Conservation (phyloP, 352 stramenopile species). For the Blastocystis sp. region DNA sequence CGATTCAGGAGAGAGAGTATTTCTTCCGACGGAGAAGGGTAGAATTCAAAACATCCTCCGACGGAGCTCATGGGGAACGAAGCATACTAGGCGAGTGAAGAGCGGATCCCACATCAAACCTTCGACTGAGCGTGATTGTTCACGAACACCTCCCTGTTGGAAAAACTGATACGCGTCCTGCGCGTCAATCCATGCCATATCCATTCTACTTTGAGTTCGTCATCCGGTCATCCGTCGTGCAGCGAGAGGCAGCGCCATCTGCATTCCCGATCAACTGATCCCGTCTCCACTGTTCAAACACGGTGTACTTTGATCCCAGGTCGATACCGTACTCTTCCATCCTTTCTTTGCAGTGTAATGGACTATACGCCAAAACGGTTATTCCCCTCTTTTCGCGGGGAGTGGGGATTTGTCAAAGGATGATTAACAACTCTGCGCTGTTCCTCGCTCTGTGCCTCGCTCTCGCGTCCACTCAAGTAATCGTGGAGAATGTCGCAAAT, state of each 20-base stretch:
- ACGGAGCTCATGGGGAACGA: not conserved
- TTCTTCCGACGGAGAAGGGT: not conserved
- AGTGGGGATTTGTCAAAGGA: no score
- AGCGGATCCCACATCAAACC: not conserved
- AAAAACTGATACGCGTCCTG: not conserved
- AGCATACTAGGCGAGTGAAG: not conserved
- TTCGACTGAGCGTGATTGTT: not conserved
- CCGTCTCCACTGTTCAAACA: not conserved
- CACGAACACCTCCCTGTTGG: not conserved
- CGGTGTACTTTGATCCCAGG: not conserved
- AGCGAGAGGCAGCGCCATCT: not conserved
- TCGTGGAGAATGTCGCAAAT: not conserved
- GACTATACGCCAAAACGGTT: not conserved
- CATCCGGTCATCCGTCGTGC: not conserved
- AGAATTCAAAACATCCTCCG: conserved; percentile 11
- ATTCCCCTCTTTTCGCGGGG: not conserved
- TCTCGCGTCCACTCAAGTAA: not conserved
- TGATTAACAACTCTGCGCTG: not conserved
- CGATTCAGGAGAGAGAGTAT: not conserved
- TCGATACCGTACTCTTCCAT: not conserved
- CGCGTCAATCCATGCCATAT: not conserved
- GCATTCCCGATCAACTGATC: not conserved
- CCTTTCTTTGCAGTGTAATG: not conserved
- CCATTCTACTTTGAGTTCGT: not conserved
- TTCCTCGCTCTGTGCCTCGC: not conserved